phyloP scores from a whole-genome alignment of 2,329 filamentous ascomycete genomes.

The Xylariaceae sp. region DNA sequence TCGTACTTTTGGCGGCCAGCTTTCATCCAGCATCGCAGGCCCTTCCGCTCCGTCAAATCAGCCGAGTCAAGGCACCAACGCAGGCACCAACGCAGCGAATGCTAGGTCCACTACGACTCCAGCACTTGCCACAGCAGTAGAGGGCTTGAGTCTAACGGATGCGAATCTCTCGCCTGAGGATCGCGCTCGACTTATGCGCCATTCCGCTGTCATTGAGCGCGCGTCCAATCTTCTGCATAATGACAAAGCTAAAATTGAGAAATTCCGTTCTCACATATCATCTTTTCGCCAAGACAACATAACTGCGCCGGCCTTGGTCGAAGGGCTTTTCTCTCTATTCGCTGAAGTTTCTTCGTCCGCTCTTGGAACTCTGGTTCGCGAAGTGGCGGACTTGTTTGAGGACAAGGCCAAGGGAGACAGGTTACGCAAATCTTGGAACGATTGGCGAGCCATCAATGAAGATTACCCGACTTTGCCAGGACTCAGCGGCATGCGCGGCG shows the following conservation, averaged over 20 bases:
- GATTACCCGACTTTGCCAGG: constrained; percentile 88
- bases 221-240: constrained; percentile 77
- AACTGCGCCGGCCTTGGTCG: constrained; percentile 72
- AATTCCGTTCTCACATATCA: constrained; percentile 77
- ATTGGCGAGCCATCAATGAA: constrained; percentile 94
- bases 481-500: constrained; percentile 63
- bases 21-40: constrained; percentile 55
- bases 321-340: constrained; percentile 83
- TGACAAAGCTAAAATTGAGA: constrained; percentile 66
- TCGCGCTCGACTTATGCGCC: constrained; percentile 72
- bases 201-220: constrained; percentile 80
- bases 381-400: constrained; percentile 90
- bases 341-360: constrained; percentile 71
- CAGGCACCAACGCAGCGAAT: constrained; percentile 19
- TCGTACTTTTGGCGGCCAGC: constrained; percentile 78
- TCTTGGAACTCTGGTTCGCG: constrained; percentile 82
- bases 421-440: constrained; percentile 81
- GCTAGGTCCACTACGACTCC: constrained; percentile 27
- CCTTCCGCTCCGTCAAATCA: constrained; percentile 40
- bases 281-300: constrained; percentile 68
- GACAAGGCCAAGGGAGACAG: constrained; percentile 68
- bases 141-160: constrained; percentile 49
- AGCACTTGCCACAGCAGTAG: constrained; percentile 37
- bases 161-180: constrained; percentile 66
- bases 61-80: constrained; percentile 1